Conservation (phyloP, 2,329 filamentous ascomycete genomes). For the Ophiocordyceps camponoti-saundersi region DNA sequence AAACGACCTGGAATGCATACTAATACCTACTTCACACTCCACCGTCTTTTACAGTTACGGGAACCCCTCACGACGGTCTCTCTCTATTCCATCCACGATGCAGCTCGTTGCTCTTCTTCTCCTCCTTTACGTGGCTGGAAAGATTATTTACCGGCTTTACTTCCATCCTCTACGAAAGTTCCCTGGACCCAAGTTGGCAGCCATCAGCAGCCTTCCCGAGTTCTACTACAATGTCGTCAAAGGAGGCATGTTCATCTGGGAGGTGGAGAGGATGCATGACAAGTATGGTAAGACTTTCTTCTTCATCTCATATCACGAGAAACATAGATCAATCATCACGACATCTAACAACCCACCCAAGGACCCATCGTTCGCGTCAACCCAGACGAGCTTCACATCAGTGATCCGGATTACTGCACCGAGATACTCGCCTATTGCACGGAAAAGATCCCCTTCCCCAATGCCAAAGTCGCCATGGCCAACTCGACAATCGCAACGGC, state of each 20-base stretch:
- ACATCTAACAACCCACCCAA: neutral
- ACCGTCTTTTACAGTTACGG: no score
- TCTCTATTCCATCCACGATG: no score
- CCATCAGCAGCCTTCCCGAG: constrained; percentile 6
- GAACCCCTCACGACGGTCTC: no score
- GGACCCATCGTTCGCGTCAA: neutral
- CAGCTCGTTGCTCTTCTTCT: no score
- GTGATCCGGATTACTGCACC: neutral
- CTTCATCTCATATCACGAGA: no score
- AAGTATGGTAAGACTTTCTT: constrained; percentile 12
- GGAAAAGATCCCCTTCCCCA: no score
- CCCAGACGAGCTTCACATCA: neutral
- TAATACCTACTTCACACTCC: no score
- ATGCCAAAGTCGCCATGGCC: no score
- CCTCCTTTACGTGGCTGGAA: neutral
- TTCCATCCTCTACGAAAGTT: constrained; percentile 6
- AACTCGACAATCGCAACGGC: neutral
- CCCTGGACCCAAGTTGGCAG: constrained; percentile 8
- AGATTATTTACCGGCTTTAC: neutral
- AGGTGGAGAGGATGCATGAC: constrained; percentile 10
- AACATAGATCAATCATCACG: neutral
- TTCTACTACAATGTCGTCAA: constrained; percentile 7
- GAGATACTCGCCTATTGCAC: neutral
- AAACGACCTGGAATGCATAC: no score
- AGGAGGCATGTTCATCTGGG: constrained; percentile 5